These are phyloP conservation scores for Metarhizium robertsii DNA, from an alignment of 2,329 filamentous ascomycete species.

Conservation along the genomic window DNA sequence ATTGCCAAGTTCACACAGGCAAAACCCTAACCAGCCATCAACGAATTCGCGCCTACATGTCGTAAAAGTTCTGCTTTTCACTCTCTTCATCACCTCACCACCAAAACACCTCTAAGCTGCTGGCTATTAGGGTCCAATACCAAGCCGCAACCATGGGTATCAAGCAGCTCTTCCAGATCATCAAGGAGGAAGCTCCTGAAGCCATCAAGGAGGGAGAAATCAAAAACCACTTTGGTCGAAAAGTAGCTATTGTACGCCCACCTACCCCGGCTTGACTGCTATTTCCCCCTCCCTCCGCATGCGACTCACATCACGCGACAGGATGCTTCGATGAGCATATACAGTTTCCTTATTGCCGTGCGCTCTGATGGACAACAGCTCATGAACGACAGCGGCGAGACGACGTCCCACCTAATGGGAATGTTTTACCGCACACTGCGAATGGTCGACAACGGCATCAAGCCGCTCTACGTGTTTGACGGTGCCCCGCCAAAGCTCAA, in stretches of 20 bases:
- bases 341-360: slow-evolving; percentile 96
- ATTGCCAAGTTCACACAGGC: too few species aligned
- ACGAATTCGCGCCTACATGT: not conserved
- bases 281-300: not conserved
- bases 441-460: slow-evolving; percentile 98
- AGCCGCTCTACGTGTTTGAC: slow-evolving; percentile 96
- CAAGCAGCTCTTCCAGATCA: slow-evolving; percentile 69
- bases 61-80: not conserved
- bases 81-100: not conserved
- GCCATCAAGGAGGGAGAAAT: slow-evolving; percentile 95
- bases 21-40: not conserved
- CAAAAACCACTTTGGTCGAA: slow-evolving; percentile 97
- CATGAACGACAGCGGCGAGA: slow-evolving; percentile 90
- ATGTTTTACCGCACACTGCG: slow-evolving; percentile 98
- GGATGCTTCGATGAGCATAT: slow-evolving; percentile 85
- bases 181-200: slow-evolving; percentile 89
- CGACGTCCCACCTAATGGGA: slow-evolving; percentile 96
- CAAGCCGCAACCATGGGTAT: slow-evolving; percentile 44
- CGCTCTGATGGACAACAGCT: slow-evolving; percentile 95
- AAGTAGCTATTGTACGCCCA: slow-evolving; percentile 81
- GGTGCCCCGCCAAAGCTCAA: slow-evolving; percentile 95
- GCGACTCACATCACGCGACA: slow-evolving; percentile 7
- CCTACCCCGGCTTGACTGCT: not conserved
- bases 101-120: not conserved
- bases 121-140: not conserved